phyloP scores from a whole-genome alignment of 2,329 filamentous ascomycete genomes.

The Ceratocystiopsis sp. region DNA sequence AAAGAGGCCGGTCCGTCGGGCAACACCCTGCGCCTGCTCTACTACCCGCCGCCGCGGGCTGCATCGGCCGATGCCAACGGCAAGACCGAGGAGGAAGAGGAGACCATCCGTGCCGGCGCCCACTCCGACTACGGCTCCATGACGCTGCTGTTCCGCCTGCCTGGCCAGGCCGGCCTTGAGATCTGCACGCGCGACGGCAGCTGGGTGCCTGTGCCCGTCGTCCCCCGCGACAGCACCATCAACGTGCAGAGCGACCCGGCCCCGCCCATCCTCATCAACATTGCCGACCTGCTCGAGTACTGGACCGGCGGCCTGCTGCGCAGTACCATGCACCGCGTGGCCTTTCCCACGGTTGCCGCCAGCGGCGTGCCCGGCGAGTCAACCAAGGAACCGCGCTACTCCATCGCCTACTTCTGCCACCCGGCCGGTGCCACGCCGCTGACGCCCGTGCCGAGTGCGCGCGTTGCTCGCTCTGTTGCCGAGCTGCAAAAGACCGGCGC shows the following conservation, averaged over 20 bases:
- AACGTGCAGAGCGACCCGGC: constrained; percentile 30
- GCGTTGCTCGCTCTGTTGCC: constrained; percentile 27
- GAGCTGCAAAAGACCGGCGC: constrained; percentile 9
- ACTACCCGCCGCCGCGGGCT: constrained; percentile 42
- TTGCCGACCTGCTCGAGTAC: constrained; percentile 54
- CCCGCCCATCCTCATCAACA: constrained; percentile 68
- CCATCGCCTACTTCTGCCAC: constrained; percentile 53
- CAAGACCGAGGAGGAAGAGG: constrained; percentile 22
- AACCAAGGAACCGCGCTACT: constrained; percentile 38
- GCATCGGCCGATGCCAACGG: constrained; percentile 18
- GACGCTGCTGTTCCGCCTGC: constrained; percentile 69
- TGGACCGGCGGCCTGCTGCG: constrained; percentile 84
- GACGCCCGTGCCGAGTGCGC: constrained; percentile 41
- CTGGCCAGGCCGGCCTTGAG: constrained; percentile 73
- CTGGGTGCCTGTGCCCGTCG: constrained; percentile 51
- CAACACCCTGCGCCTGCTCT: constrained; percentile 52
- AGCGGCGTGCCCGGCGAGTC: constrained; percentile 24
- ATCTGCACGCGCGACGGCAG: constrained; percentile 42
- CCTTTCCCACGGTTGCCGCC: constrained; percentile 34
- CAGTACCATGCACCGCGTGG: constrained; percentile 76
- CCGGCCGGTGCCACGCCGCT: constrained; percentile 36
- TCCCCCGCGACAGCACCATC: constrained; percentile 33
- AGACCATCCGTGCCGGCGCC: constrained; percentile 65
- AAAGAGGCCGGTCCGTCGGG: constrained; percentile 28
- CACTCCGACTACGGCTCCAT: constrained; percentile 73